These are phyloP conservation scores for Calonectria pseudoreteaudii DNA, from an alignment of 2,329 filamentous ascomycete genomes.

Conservation along the genomic window DNA sequence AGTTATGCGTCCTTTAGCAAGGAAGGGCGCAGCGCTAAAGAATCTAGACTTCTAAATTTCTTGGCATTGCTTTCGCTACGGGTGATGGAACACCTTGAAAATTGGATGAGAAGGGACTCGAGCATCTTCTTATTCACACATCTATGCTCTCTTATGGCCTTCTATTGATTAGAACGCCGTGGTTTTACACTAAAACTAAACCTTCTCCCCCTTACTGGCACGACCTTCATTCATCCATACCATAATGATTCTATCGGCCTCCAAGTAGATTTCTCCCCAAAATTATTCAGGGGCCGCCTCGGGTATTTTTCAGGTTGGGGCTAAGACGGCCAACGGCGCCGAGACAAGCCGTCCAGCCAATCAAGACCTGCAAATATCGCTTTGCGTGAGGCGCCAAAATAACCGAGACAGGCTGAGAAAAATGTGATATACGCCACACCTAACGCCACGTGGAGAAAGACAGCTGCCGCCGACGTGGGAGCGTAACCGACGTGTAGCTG, in stretches of 20 bases:
- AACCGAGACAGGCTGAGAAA: not conserved
- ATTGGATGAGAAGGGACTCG: not conserved
- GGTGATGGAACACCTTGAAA: not conserved
- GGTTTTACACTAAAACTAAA: not conserved
- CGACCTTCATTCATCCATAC: too few relatives aligned
- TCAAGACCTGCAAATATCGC: not conserved
- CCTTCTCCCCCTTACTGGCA: not conserved
- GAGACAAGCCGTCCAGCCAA: too few relatives aligned
- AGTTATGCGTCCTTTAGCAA: not conserved
- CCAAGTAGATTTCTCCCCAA: not conserved
- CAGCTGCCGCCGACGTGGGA: not conserved
- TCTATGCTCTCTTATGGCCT: not conserved
- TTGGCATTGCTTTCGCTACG: not conserved
- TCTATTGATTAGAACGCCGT: rapidly evolving
- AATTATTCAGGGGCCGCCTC: not conserved
- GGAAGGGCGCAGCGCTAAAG: not conserved
- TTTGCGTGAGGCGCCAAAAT: not conserved
- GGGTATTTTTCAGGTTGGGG: not conserved
- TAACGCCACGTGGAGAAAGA: not conserved
- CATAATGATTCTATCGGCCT: not conserved
- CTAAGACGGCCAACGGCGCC: not conserved
- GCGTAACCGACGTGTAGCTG: not conserved
- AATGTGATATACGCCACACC: not conserved
- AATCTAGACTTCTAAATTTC: not conserved
- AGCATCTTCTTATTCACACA: not conserved